Conservation (phyloP, 257 asterid species). For the Rehmannia glutinosa region DNA sequence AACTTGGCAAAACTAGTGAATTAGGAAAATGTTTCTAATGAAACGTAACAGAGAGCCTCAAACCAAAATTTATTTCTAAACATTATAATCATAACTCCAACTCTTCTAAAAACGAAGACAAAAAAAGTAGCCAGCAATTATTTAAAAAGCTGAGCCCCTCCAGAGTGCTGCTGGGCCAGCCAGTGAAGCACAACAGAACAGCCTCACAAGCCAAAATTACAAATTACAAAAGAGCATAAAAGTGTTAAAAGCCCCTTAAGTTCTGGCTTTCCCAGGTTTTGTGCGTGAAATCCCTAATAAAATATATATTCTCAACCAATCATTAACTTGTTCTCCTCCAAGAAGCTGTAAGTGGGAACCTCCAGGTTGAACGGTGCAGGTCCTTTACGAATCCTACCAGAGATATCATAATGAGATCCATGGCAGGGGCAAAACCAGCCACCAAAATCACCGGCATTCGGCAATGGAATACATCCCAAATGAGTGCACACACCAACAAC, state of each 20-base stretch:
- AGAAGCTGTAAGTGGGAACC: constrained; percentile 83
- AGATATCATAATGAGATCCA: constrained; percentile 86
- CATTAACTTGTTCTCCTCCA: constrained; percentile 77
- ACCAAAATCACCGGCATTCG: constrained; percentile 96
- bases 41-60: not conserved
- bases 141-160: constrained; percentile 16
- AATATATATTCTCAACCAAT: constrained; percentile 47
- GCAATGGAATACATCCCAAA: constrained; percentile 91
- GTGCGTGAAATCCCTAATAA: constrained; percentile 4
- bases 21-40: not conserved
- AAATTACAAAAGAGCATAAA: constrained; percentile 22
- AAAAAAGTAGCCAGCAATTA: constrained; percentile 24
- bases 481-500: constrained; percentile 93
- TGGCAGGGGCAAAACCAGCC: constrained; percentile 99
- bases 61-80: constrained; percentile 12
- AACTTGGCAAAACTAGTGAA: no score
- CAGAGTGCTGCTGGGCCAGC: constrained; percentile 1
- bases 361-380: constrained; percentile 94
- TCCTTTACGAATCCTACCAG: constrained; percentile 91
- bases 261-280: constrained; percentile 17
- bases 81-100: constrained; percentile 8
- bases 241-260: not conserved
- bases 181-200: constrained; percentile 8
- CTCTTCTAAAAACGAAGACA: not conserved
- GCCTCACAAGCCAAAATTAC: constrained; percentile 4